phyloP scores from a whole-genome alignment of 2,329 filamentous ascomycete genomes.

The Chaetomium sp. region DNA sequence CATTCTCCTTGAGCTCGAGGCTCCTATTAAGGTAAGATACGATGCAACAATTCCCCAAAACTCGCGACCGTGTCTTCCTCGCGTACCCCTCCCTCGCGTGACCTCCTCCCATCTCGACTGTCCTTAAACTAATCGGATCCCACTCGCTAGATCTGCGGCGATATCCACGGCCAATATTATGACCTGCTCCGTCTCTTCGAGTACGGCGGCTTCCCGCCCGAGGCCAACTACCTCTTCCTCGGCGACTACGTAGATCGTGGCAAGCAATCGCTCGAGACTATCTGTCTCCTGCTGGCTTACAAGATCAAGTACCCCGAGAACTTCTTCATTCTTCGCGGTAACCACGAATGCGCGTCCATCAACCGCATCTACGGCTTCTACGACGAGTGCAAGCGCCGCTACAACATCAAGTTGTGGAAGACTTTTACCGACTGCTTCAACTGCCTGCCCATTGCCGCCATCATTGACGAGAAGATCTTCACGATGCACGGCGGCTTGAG shows the following conservation, averaged over 20 bases:
- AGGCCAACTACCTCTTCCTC: constrained; percentile 99
- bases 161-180: constrained; percentile 99
- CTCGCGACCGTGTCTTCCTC: neutral
- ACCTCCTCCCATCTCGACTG: constrained; percentile 3
- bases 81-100: constrained; percentile 1
- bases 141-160: constrained; percentile 77
- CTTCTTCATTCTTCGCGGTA: constrained; percentile 97
- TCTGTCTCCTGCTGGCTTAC: constrained; percentile 92
- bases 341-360: constrained; percentile 98
- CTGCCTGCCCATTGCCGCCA: constrained; percentile 93
- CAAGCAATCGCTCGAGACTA: constrained; percentile 98
- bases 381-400: constrained; percentile 97
- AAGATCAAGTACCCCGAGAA: constrained; percentile 99
- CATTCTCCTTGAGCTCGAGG: constrained; percentile 93
- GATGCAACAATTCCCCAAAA: neutral
- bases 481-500: constrained; percentile 98
- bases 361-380: constrained; percentile 99
- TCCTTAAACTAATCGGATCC: constrained; percentile 17
- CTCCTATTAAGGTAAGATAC: constrained; percentile 85
- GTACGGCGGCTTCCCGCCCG: constrained; percentile 95
- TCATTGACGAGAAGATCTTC: constrained; percentile 99
- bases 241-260: constrained; percentile 98
- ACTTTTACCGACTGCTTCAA: constrained; percentile 99
- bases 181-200: constrained; percentile 95
- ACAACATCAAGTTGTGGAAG: constrained; percentile 99